Base-by-base conservation (phyloP, 2,329 filamentous ascomycete genomes). In the Pestalotiopsis sp. region DNA sequence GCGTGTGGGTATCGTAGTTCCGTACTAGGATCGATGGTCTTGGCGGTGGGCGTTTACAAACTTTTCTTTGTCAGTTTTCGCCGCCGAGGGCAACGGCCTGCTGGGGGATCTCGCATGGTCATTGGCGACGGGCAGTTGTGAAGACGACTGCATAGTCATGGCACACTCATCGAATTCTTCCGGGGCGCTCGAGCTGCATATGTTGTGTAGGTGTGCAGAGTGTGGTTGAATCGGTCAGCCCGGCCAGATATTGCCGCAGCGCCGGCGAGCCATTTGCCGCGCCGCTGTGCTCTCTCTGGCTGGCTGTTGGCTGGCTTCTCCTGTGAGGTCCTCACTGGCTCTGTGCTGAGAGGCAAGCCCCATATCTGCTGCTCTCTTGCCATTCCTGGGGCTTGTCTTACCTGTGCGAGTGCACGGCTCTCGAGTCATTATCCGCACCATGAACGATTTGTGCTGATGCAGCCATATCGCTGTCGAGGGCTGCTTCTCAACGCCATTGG, bases 191-290 rank as follows among this genome's bases (percentile, higher is more conserved):
- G 45, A 20, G 45, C 45, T n/a, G 45, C 45, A 52, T 23, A 52
- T 23, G 45, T 52, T 52, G 27, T 20, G 25, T 59, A 36, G 12
- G 20, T 62, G 14, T 20, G 25, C 12, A 14, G 17, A 36, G 59
- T 62, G 59, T 62, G 59, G 59, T 62, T 23, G 56, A 27, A 27
- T 66, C 63, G 63, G 63, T 41, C 63, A 56, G 36, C 41, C 63
- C 63, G 63, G 63, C 25, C 20, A 57, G n/a, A 38, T 56, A 56
- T 66, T 66, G 41, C 63, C 49, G 62, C 62, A 62, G 23, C 14
- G 23, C 23, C 20, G 23, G 41, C 23, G 41, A 27, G 49, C 63
- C 49, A 56, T 56, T 56, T 66, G 63, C 63, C 63, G 63, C 63
- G 45, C 45, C 20, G 31, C 31, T 36, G 31, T 36, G 31, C 31